Conservation (phyloP, 2,329 filamentous ascomycete genomes). For the Fonsecaea monophora region DNA sequence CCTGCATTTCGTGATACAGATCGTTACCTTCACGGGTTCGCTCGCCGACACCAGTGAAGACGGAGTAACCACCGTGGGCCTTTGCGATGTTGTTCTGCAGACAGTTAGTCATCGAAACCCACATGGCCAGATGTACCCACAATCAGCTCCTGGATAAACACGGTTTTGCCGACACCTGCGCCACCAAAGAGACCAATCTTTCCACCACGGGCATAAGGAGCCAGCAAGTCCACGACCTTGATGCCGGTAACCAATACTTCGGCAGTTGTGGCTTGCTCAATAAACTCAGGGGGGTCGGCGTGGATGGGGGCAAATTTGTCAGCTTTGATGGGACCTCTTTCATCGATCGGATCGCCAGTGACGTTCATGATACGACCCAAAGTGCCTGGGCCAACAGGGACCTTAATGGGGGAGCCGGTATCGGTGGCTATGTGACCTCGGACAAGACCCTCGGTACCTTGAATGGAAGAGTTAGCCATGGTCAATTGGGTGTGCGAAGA, state of each 20-base stretch:
- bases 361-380: constrained; percentile 99
- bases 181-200: constrained; percentile 99
- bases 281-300: constrained; percentile 89
- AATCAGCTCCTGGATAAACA: constrained; percentile 99
- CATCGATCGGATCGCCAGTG: constrained; percentile 99
- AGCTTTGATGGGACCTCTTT: constrained; percentile 97
- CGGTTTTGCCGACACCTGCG: constrained; percentile 99
- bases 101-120: constrained; percentile 29
- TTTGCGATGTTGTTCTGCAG: constrained; percentile 98
- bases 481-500: background rate
- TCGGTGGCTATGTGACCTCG: constrained; percentile 85
- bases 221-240: constrained; percentile 99
- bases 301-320: constrained; percentile 89
- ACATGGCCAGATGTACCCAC: constrained; percentile 48
- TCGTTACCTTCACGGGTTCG: constrained; percentile 99
- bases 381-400: constrained; percentile 90
- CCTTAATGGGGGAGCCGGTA: constrained; percentile 93
- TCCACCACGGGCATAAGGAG: constrained; percentile 99
- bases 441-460: constrained; percentile 97
- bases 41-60: constrained; percentile 99
- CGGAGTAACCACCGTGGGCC: constrained; percentile 99
- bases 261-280: constrained; percentile 92
- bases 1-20: constrained; percentile 99
- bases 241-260: constrained; percentile 99
- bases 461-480: constrained; percentile 17